phyloP scores from a whole-genome alignment of 345 rosid genomes.

The Eucalyptus curtisii region DNA sequence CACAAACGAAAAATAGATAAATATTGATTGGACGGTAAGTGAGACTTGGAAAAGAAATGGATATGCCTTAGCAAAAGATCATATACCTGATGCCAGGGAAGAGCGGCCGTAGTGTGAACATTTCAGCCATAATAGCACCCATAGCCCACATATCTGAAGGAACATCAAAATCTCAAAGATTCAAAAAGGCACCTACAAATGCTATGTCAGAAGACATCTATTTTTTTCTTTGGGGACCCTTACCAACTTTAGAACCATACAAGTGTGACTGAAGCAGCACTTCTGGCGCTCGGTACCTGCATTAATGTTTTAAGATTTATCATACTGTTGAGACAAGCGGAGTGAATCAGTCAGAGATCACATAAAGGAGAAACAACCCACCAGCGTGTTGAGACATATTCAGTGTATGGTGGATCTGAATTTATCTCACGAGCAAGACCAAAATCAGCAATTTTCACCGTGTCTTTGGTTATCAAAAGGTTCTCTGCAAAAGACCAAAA shows the following conservation, averaged over 20 bases:
- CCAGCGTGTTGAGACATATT: conserved; percentile 30
- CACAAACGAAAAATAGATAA: background rate
- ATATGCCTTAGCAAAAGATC: background rate
- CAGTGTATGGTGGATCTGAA: conserved; percentile 22
- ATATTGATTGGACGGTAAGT: background rate
- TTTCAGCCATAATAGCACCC: conserved; percentile 46
- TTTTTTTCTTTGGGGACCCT: background rate
- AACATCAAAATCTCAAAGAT: background rate
- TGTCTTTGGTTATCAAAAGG: conserved; percentile 13
- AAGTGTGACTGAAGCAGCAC: conserved; percentile 11
- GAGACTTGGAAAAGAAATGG: background rate
- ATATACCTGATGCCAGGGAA: conserved; percentile 28
- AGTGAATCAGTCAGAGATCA: background rate
- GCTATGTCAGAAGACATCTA: background rate
- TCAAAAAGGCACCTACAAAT: background rate
- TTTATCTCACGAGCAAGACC: conserved; percentile 28
- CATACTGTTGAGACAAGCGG: background rate
- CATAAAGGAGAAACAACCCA: background rate
- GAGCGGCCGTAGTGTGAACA: conserved; percentile 18
- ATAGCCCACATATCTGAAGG: conserved; percentile 42
- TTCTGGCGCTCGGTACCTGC: conserved; percentile 42
- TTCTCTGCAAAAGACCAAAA: conserved; percentile 12
- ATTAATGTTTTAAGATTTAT: background rate
- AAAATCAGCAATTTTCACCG: conserved; percentile 35
- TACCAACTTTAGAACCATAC: conserved; percentile 31